Evolutionary conservation across 75 land plant species (phyloP), one percentile per base, ranked within the genome.

Genomic region (Pinus albicaulis): DNA sequence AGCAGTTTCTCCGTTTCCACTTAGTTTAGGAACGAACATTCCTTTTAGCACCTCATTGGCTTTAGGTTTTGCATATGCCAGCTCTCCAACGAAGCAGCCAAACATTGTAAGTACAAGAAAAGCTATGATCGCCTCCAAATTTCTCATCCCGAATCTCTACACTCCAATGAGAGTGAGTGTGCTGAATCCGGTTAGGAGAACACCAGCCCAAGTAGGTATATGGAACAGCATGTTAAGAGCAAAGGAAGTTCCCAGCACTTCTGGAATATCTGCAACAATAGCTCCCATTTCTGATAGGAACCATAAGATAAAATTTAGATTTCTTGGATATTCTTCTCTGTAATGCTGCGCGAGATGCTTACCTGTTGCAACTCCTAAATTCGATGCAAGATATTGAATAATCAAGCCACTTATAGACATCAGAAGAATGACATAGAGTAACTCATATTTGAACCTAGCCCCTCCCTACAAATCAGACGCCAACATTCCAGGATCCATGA

Each of bases 401-500:
- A 92, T 56, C 36, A 90, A 81, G 19, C 91, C 95, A 64, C 87
- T 76, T 77, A 65, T 71, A 6, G 91, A 86, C 36, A 87, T 90
- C 34, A 90, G 36, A 48, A 92, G 81, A 61, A 91, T 86, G 53
- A 92, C 80, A 93, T 93, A 92, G 7, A 92, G 86, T 48, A 92
- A 60, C 95, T 91, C 91, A 62, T 82, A 91, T 66, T 71, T 76
- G 61, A 84, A 86, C 61, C 81, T 81, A 14, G 91, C 91, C 20
- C 93, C 93, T 20, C 91, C 89, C 73, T 89, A 88, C 52, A 91
- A 56, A 55, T 91, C 93, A 52, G 91, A 86, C 63, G 89, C 91
- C 82, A 91, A 89, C 60, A 95, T 96, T 59, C 98, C 99, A 55
- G 99, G 99, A 88, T 96, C 99, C 69, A 96, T 92, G 82, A 95